These are phyloP conservation scores for Neotropicomus parvogracilis DNA, from an alignment of 1,284 basidiomycete genomes.

Conservation along the genomic window DNA sequence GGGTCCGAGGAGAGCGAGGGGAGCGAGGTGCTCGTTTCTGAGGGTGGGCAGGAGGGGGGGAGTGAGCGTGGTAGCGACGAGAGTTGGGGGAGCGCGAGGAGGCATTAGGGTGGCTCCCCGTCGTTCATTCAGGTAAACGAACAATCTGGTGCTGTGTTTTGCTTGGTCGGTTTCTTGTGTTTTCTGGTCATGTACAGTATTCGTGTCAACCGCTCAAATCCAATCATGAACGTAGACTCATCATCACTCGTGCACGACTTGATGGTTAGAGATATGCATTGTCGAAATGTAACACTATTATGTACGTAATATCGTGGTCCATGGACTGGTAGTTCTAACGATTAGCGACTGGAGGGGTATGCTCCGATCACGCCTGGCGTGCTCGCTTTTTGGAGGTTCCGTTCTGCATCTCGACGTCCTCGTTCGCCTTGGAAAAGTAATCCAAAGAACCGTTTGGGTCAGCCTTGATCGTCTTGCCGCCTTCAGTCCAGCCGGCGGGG, in stretches of 20 bases:
- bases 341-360: background rate
- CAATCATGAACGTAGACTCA: background rate
- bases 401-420: slow-evolving; percentile 31
- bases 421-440: slow-evolving; percentile 56
- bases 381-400: slow-evolving; percentile 30
- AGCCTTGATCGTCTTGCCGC: slow-evolving; percentile 73
- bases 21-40: slow-evolving; percentile 21
- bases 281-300: slow-evolving; percentile 1
- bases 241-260: no score
- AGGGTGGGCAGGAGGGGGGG: slow-evolving; percentile 13
- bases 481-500: slow-evolving; percentile 83
- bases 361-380: slow-evolving; percentile 21
- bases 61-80: slow-evolving; percentile 31
- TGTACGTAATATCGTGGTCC: background rate
- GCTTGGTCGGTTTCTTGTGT: background rate
- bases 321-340: background rate
- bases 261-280: background rate
- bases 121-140: background rate
- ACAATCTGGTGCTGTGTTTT: background rate
- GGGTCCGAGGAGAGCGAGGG: slow-evolving; percentile 18
- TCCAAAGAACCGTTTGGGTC: slow-evolving; percentile 70
- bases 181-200: slow-evolving; percentile 2
- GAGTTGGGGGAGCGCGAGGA: slow-evolving; percentile 27
- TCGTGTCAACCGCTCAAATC: background rate
- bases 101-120: slow-evolving; percentile 7